A percentile compares a stretch with the other conserved stretches of the same genome.
Evolutionary conservation across 164 flowering plant genomes (phyloP).

Genomic region (Stephania yunnanensis): DNA sequence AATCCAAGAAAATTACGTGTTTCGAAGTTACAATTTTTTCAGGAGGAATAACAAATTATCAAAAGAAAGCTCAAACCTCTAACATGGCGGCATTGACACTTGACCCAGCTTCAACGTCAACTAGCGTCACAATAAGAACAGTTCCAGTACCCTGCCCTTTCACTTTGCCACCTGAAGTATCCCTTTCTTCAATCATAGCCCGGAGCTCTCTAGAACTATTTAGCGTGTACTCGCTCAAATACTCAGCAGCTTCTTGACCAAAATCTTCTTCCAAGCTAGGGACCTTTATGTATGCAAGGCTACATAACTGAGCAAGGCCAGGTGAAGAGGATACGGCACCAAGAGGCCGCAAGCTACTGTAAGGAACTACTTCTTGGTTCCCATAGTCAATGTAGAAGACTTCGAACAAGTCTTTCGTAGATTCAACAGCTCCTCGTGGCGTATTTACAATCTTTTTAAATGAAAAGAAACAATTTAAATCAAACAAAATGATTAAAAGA

Average conservation of each 20-base stretch:
- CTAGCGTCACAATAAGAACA: conserved; percentile 55
- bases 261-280: conserved; percentile 78
- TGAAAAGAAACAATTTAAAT: neutral
- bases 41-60: neutral
- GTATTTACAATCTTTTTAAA: conserved; percentile 68
- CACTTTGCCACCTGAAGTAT: conserved; percentile 80
- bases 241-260: conserved; percentile 85
- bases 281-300: conserved; percentile 80
- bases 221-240: conserved; percentile 50
- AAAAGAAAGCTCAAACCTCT: conserved; percentile 40
- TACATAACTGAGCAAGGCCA: conserved; percentile 85
- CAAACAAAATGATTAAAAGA: neutral
- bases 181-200: conserved; percentile 77
- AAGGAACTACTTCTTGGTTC: conserved; percentile 77
- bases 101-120: conserved; percentile 55
- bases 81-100: conserved; percentile 81
- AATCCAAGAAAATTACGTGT: too few relatives aligned
- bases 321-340: conserved; percentile 68
- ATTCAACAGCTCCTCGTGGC: conserved; percentile 77
- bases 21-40: too few relatives aligned
- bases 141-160: conserved; percentile 98
- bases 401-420: conserved; percentile 66
- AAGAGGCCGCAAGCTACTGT: conserved; percentile 63
- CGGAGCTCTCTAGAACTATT: conserved; percentile 51
- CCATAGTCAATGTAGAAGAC: conserved; percentile 97